Evolutionary conservation across 495 filamentous ascomycete species (phyloP), one percentile per base, ranked within the genome.

Genomic region (Aspergillus conjunctus): DNA sequence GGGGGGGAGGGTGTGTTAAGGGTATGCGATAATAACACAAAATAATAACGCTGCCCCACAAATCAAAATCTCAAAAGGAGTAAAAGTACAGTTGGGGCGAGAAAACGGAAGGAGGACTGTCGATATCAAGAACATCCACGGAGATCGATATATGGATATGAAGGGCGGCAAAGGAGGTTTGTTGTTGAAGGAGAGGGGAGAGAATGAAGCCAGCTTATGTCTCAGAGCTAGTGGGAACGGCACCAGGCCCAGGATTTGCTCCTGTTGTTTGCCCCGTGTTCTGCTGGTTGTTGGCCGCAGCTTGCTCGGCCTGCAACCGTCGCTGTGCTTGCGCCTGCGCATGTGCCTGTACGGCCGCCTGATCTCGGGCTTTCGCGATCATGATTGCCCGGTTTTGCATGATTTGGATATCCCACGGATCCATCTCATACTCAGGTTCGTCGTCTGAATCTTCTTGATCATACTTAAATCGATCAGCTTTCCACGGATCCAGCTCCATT

Each of bases 391-490:
- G 84, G 72, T 90, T 91, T 61, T 83, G 85, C 79, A 93, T 81
- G 59, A 88, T 85, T 45, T 81, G 78, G 51, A 85, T 83, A 67
- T 89, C 88, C 65, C 83, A 90, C 43, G 82, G 85, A 71, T 93
- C 90, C 43, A 88, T 77, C 48, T 85, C 78, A 78, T 90, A 91
- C 18, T 82, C 81, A 31, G 89, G 81, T 59, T 91, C 89, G 32
- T 91, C 90, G 65, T 93, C 90, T 11, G 77, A 79, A 54, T 81
- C 78, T 52, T 79, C 78, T 54, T 86, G 83, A 68, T 95, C 91
- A 77, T 88, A 94, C 69, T 91, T 93, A 82, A 88, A 93, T 51
- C 88, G 85, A 66, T 96, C 91, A 44, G 81, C 81, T 56, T 80
- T 78, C 46, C 79, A 64, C 14, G 79, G 79, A 54, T 80, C 79